Percentiles rank a stretch among this genome's conserved stretches.
Evolutionary conservation across 345 rosid genomes (phyloP).

Genomic region (Pistacia atlantica): DNA sequence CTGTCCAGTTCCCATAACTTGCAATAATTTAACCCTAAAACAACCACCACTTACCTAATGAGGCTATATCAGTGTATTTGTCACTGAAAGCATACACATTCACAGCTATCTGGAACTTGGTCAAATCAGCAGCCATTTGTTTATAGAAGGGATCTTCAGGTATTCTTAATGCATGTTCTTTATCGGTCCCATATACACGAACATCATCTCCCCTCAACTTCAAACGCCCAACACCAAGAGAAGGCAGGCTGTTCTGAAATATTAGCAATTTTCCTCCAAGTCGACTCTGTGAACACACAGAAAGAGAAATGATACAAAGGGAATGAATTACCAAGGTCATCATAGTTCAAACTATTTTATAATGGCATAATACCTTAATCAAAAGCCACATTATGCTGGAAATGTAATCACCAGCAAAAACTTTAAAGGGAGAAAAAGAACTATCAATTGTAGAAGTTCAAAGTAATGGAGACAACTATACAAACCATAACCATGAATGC

Average conservation of each 20-base stretch:
- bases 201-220: slow-evolving; percentile 97
- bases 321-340: slow-evolving; percentile 18
- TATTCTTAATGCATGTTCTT: slow-evolving; percentile 75
- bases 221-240: slow-evolving; percentile 93
- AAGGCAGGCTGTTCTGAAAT: slow-evolving; percentile 91
- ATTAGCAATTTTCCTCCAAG: slow-evolving; percentile 95
- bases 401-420: slow-evolving; percentile 3
- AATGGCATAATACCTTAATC: neutral
- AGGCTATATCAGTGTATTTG: slow-evolving; percentile 90
- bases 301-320: slow-evolving; percentile 1
- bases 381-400: slow-evolving; percentile 1
- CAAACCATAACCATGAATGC: slow-evolving; percentile 97
- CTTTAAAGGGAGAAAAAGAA: slow-evolving; percentile 2
- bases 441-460: slow-evolving; percentile 7
- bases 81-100: slow-evolving; percentile 92
- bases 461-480: slow-evolving; percentile 19
- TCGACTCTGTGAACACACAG: slow-evolving; percentile 56
- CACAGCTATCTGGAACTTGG: slow-evolving; percentile 93
- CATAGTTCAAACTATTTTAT: neutral
- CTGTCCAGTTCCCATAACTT: neutral
- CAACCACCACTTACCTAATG: slow-evolving; percentile 59
- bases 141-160: slow-evolving; percentile 96
- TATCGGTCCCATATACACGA: slow-evolving; percentile 94
- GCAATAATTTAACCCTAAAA: neutral
- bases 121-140: slow-evolving; percentile 99